Evolutionary conservation across 2,329 filamentous ascomycete species (phyloP).

Genomic region (Verticillium nubilum): DNA sequence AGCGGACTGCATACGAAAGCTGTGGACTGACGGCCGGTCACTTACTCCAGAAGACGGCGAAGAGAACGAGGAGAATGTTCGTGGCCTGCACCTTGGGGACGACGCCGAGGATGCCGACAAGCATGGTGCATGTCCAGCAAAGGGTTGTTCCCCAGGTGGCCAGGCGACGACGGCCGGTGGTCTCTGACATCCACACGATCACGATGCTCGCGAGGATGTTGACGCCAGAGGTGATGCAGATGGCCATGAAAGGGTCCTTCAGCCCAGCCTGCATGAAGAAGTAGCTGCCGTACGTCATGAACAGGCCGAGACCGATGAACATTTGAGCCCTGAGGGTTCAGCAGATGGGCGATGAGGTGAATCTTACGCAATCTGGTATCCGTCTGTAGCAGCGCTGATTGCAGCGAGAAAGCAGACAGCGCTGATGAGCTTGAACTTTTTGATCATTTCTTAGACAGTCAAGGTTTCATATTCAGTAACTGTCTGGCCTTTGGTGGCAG

Average conservation of each 20-base stretch:
- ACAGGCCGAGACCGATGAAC: constrained; percentile 16
- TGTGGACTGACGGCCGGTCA: background rate
- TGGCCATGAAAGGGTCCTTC: constrained; percentile 17
- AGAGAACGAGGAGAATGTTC: constrained; percentile 13
- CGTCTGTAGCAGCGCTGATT: constrained; percentile 20
- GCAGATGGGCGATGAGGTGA: constrained; percentile 22
- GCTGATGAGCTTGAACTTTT: constrained; percentile 18
- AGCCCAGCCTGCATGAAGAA: constrained; percentile 28
- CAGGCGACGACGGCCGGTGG: constrained; percentile 11
- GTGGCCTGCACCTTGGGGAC: constrained; percentile 9
- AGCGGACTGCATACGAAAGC: background rate
- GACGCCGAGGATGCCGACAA: constrained; percentile 15
- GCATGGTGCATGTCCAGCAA: constrained; percentile 11
- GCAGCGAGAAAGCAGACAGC: constrained; percentile 19
- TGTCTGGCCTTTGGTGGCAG: constrained; percentile 18
- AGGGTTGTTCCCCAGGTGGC: constrained; percentile 11
- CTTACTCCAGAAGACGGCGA: constrained; percentile 18
- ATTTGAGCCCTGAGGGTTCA: constrained; percentile 19
- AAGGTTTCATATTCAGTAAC: constrained; percentile 20
- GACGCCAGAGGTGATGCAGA: constrained; percentile 15
- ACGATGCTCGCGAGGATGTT: constrained; percentile 13
- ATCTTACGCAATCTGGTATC: constrained; percentile 22
- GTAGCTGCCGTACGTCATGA: constrained; percentile 18
- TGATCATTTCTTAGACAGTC: constrained; percentile 19
- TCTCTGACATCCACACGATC: constrained; percentile 13